Conservation (phyloP, 2,329 filamentous ascomycete species). For the Cryphonectria radicalis region DNA sequence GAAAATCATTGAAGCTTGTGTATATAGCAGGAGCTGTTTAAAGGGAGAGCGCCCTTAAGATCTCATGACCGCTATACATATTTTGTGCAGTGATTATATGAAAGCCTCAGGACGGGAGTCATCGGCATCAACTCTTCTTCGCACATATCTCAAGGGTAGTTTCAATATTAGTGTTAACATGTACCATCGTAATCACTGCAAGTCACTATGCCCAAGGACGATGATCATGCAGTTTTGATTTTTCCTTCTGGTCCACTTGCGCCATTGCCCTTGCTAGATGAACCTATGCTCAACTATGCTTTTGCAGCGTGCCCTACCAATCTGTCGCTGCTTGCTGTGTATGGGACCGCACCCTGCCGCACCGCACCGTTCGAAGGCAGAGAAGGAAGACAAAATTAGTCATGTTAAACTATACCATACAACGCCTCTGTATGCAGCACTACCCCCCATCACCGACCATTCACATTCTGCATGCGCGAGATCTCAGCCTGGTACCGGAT, state of each 20-base stretch:
- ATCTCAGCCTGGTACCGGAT: slow-evolving; percentile 71
- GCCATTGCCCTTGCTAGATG: neutral
- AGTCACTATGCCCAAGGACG: neutral
- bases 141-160: neutral
- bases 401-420: slow-evolving; percentile 19
- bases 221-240: slow-evolving; percentile 4
- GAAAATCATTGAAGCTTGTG: no score
- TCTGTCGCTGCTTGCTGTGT: slow-evolving; percentile 4
- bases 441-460: slow-evolving; percentile 25
- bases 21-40: no score
- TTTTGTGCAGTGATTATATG: no score
- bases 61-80: no score
- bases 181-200: neutral
- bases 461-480: slow-evolving; percentile 57
- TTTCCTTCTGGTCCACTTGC: slow-evolving; percentile 4
- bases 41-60: no score
- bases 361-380: neutral
- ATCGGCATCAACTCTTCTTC: neutral
- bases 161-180: neutral
- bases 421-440: slow-evolving; percentile 1
- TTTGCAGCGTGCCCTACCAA: neutral
- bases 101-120: neutral
- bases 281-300: slow-evolving; percentile 10
- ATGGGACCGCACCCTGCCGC: neutral
- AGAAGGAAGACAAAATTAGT: neutral